Base-by-base conservation (phyloP, 108 stramenopile genomes). In the Cyclotella baltica region DNA sequence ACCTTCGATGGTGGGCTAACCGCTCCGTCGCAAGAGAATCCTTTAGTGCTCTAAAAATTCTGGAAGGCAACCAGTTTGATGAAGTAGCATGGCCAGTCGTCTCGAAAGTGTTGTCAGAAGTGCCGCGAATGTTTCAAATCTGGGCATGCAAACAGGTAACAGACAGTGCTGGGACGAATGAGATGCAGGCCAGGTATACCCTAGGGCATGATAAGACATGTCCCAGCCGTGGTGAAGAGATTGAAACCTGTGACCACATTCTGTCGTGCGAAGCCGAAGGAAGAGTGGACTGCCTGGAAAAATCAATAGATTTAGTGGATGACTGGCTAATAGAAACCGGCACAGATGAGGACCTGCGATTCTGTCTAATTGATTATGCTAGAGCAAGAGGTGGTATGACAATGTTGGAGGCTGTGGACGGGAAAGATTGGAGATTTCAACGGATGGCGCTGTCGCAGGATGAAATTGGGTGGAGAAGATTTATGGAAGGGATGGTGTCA, bases 271-370 rank as follows among this genome's bases (percentile, higher is more conserved):
- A 19, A 16, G 51, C 9, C 15, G 51, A 52, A 20, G 51, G 51
- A 19, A 52, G 51, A 19, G 51, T 52, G 51, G 51, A 52, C n/a
- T 8, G 9, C 4, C n/a, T 52, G n/a, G 51, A 52, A 19, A 52
- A 52, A 52, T 52, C 51, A n/a, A 52, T 52, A 11, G 51, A 52
- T 52, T 52, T 52, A 22, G 4, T 52, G 51, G 51, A 52, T 22
- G 20, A 52, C 20, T 52, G 51, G 51, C 51, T 52, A 8, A 52
- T 52, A 4, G 51, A 52, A 4, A 8, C 9, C 9, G 51, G 51
- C 51, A 52, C 51, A 22, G 51, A 52, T 52, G 51, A 52, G 20
- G 51, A 52, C 4, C 51, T 52, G 9, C n/a, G 51, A 4, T 52
- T 52, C 40, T 52, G 51, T 20, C 51, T 52, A 20, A 52, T 52